These are phyloP conservation scores for Leccinellum albellum DNA, from an alignment of 768 basidiomycete genomes.

Conservation along the genomic window DNA sequence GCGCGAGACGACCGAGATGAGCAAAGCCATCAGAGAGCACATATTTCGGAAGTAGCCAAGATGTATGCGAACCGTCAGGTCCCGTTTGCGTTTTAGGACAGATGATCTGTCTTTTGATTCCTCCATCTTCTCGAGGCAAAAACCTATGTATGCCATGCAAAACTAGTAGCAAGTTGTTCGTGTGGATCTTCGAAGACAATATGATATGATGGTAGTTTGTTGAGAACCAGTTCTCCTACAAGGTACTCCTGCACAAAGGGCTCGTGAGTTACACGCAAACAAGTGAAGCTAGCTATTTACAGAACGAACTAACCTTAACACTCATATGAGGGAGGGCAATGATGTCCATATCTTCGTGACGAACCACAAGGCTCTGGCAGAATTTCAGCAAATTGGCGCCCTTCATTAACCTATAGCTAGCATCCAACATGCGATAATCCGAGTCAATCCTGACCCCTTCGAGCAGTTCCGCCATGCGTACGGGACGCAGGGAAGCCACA, in stretches of 20 bases:
- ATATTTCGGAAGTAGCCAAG: conserved; percentile 6
- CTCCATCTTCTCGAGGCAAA: conserved; percentile 7
- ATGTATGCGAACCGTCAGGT: background rate
- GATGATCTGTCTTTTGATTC: background rate
- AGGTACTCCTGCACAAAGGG: conserved; percentile 10
- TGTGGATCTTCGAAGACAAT: conserved; percentile 9
- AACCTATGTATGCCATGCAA: conserved; percentile 6
- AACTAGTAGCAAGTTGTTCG: conserved; percentile 1
- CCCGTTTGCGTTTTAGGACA: background rate
- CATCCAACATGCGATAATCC: background rate
- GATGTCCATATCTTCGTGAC: conserved; percentile 8
- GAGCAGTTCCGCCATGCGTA: conserved; percentile 6
- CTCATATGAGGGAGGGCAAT: conserved; percentile 15
- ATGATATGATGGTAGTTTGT: background rate
- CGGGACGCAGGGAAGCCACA: conserved; percentile 4
- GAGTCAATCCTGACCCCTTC: conserved; percentile 8
- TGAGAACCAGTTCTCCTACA: background rate
- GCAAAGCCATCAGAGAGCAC: conserved; percentile 8
- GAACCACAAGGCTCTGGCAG: conserved; percentile 6
- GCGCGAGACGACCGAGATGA: conserved; percentile 3
- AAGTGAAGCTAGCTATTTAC: too few relatives aligned
- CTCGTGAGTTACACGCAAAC: background rate
- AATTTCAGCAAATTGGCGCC: background rate
- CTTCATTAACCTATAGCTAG: background rate
- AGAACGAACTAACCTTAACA: conserved; percentile 7